Percentiles rank a stretch among this genome's conserved stretches.
Conservation (phyloP, 345 rosid genomes). For the Eutrema heterophyllum region DNA sequence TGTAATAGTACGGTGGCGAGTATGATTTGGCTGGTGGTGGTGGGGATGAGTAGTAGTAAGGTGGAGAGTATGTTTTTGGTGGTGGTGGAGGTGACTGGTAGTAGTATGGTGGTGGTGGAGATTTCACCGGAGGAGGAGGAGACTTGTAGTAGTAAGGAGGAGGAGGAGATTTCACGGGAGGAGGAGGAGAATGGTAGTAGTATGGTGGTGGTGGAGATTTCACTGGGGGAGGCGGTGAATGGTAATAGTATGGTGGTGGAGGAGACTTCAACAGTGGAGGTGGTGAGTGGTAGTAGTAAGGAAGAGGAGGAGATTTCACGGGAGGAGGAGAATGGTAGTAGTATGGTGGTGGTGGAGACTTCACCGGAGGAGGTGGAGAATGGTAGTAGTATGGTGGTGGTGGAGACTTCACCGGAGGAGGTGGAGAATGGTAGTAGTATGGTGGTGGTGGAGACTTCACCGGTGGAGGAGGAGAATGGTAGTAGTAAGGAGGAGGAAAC, state of each 20-base stretch:
- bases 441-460: slow-evolving; percentile 27
- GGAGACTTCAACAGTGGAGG: slow-evolving; percentile 33
- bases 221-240: slow-evolving; percentile 26
- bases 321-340: slow-evolving; percentile 37
- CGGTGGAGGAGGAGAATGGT: slow-evolving; percentile 31
- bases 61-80: slow-evolving; percentile 1
- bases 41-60: slow-evolving; percentile 37
- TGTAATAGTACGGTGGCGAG: slow-evolving; percentile 37
- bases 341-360: slow-evolving; percentile 31
- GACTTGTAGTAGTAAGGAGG: slow-evolving; percentile 35
- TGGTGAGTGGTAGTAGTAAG: slow-evolving; percentile 29
- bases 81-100: slow-evolving; percentile 38
- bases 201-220: slow-evolving; percentile 30
- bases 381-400: slow-evolving; percentile 34
- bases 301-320: slow-evolving; percentile 22
- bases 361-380: slow-evolving; percentile 34
- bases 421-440: slow-evolving; percentile 30
- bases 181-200: slow-evolving; percentile 33
- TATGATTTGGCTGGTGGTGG: slow-evolving; percentile 33
- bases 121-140: slow-evolving; percentile 34
- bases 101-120: slow-evolving; percentile 31
- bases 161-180: slow-evolving; percentile 24
- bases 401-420: slow-evolving; percentile 29
- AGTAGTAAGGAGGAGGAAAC: slow-evolving; percentile 30
- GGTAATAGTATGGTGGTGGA: slow-evolving; percentile 29